Evolutionary conservation across 192 early-diverging fungal genomes (phyloP).

Genomic region (Mortierella claussenii): DNA sequence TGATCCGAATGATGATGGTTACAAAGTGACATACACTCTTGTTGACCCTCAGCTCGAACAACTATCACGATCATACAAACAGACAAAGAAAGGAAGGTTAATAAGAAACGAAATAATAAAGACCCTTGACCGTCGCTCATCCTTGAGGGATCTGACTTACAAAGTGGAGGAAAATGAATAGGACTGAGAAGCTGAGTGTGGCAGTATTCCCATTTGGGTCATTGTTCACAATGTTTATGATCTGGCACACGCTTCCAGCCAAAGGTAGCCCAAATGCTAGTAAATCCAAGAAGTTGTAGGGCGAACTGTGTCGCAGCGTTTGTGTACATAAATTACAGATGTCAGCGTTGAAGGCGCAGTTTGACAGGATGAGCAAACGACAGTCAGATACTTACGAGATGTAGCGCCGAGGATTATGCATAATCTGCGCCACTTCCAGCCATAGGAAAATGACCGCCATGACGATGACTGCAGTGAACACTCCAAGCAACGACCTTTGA

Average conservation of each 20-base stretch:
- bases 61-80: not conserved
- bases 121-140: too few relatives aligned
- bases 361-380: not conserved
- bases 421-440: slow-evolving; percentile 13
- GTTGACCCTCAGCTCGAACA: slow-evolving; percentile 17
- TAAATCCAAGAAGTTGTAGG: slow-evolving; percentile 9
- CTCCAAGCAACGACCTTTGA: not conserved
- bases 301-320: not conserved
- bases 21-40: slow-evolving; percentile 19
- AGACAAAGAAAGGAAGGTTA: not conserved
- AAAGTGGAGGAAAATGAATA: slow-evolving; percentile 5
- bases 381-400: not conserved
- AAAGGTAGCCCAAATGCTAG: not conserved
- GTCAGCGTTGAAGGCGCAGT: not conserved
- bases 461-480: slow-evolving; percentile 11
- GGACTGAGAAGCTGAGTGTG: slow-evolving; percentile 6
- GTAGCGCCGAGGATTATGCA: not conserved
- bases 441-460: slow-evolving; percentile 3
- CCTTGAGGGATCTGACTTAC: not conserved
- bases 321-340: not conserved
- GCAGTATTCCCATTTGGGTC: not conserved
- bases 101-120: not conserved
- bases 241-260: not conserved
- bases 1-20: slow-evolving; percentile 9
- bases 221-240: not conserved